Conservation (phyloP, 768 basidiomycete species). For the Neoboletus magnificus region DNA sequence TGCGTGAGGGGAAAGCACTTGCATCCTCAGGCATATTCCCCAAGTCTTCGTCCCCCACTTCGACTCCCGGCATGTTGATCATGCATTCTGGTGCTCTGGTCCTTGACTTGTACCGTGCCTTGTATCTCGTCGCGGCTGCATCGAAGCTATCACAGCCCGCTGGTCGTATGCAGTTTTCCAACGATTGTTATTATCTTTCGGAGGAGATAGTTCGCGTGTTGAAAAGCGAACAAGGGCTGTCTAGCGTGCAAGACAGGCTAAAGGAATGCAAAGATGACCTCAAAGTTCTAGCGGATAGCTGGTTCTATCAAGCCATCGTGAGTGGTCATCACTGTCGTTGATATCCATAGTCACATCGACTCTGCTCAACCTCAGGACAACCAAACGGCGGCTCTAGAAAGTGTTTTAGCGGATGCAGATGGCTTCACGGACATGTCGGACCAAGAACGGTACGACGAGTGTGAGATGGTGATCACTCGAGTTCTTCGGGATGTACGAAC, state of each 20-base stretch:
- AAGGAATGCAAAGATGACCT: constrained; percentile 51
- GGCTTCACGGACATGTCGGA: constrained; percentile 69
- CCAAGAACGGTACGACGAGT: constrained; percentile 73
- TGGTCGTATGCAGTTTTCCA: constrained; percentile 70
- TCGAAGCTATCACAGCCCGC: constrained; percentile 48
- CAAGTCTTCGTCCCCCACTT: constrained; percentile 27
- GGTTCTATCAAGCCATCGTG: constrained; percentile 71
- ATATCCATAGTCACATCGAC: background rate
- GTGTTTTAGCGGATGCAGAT: constrained; percentile 50
- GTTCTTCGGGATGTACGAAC: constrained; percentile 61
- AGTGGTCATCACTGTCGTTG: constrained; percentile 25
- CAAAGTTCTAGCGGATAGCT: constrained; percentile 57
- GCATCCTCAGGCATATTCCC: constrained; percentile 53
- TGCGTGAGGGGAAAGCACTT: constrained; percentile 67
- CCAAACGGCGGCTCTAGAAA: constrained; percentile 27
- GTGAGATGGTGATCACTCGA: constrained; percentile 63
- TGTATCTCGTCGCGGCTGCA: constrained; percentile 66
- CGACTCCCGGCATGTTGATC: constrained; percentile 51
- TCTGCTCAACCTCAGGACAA: constrained; percentile 17
- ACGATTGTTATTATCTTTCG: constrained; percentile 72
- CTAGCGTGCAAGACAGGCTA: constrained; percentile 43
- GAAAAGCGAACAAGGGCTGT: constrained; percentile 27
- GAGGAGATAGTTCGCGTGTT: constrained; percentile 38
- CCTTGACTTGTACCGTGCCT: constrained; percentile 75
- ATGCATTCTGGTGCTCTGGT: constrained; percentile 59